Evolutionary conservation across 1,284 basidiomycete genomes (phyloP).

Genomic region (Phellopilus nigrolimitatus): DNA sequence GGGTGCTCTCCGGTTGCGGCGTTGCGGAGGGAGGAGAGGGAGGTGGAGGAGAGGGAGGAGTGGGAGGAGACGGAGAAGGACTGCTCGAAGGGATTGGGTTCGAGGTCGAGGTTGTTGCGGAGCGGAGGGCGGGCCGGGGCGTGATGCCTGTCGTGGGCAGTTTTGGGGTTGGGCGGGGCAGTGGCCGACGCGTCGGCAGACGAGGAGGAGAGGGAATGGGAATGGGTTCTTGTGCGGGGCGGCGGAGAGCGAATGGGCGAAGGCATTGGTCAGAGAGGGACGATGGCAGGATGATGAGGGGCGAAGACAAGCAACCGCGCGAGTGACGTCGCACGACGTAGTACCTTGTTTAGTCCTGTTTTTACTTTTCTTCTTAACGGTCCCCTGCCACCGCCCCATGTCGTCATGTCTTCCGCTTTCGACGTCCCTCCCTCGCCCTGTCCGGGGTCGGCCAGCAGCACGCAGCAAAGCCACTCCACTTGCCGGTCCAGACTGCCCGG

Average conservation of each 20-base stretch:
- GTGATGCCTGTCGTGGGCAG: constrained; percentile 21
- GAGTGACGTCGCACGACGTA: constrained; percentile 2
- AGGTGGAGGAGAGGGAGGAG: constrained; percentile 41
- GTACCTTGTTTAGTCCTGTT: too few species aligned
- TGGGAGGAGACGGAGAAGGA: constrained; percentile 67
- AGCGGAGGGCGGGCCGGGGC: constrained; percentile 27
- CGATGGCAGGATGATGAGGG: background rate
- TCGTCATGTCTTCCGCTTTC: constrained; percentile 2
- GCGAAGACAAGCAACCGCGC: background rate
- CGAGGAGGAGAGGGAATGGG: background rate
- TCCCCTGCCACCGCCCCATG: constrained; percentile 5
- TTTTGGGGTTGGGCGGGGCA: background rate
- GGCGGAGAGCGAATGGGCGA: background rate
- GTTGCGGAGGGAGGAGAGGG: constrained; percentile 45
- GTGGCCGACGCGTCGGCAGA: background rate
- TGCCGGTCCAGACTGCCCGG: background rate
- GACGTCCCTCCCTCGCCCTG: background rate
- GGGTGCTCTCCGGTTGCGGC: constrained; percentile 32
- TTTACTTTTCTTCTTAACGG: background rate
- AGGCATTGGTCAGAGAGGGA: background rate
- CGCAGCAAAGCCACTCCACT: background rate
- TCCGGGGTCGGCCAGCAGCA: background rate
- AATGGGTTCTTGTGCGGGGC: background rate
- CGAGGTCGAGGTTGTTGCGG: constrained; percentile 73
- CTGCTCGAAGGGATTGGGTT: constrained; percentile 96